Base-by-base conservation (phyloP, 2,329 filamentous ascomycete genomes). In the Talaromyces funiculosus region DNA sequence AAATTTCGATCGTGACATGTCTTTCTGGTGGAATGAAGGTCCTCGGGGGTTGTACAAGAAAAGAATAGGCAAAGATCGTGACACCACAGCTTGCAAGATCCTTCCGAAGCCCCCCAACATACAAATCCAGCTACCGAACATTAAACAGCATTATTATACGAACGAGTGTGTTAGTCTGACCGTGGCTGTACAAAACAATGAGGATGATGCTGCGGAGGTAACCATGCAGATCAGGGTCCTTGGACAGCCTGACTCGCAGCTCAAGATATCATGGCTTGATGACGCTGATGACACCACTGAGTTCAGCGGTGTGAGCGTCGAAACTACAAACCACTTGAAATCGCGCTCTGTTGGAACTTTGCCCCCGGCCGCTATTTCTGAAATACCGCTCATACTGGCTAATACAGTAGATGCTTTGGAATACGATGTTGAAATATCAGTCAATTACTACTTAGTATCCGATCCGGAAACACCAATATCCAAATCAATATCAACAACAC, bases 51-150 rank as follows among this genome's bases (percentile, higher is more conserved):
- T 72, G 8, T 61, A 71, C 26, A 67, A 68, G 53, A 77, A 74
- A 65, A 70, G 70, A 45, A 69, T 81, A 24, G 75, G 78, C 22
- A 78, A 78, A 57, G 75, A 76, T 58, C 71, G 75, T 40, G 78
- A 83, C 60, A 78, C 80, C 1, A 78, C 83, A 35, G 77, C 78
- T 1, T 83, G 96, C 60, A 87, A 85, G 60, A 86, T 99, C 24
- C 81, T 92, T 58, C 93, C 94, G 1, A 90, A 95, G 65, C 94
- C 93, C 29, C 94, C 94, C 0, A 97, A 97, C 74, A 86, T 99
- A 78, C 86, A 90, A 66, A 84, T 99, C 49, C 82, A 78, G 26
- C 77, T 90, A 9, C 78, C 84, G 2, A 82, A 85, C 42, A 74
- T 87, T 7, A 79, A 82, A 60, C 81, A 85, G 12, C 87, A 92